Evolutionary conservation across 164 flowering plant genomes (phyloP), one percentile per base, ranked within the genome.

Genomic region (Piper betle): DNA sequence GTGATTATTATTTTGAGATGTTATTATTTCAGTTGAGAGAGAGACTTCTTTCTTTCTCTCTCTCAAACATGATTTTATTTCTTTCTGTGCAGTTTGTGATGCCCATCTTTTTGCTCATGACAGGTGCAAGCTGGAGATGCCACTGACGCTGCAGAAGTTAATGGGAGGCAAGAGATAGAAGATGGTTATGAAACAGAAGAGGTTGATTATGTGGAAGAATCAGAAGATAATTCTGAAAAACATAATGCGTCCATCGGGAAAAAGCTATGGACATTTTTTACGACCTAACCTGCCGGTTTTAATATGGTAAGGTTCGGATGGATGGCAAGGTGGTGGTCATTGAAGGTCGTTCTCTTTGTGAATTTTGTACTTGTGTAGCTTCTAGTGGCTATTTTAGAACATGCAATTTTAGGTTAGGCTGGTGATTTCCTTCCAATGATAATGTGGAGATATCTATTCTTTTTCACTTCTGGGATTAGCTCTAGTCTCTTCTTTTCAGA

Each of bases 181-280:
- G 79, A 64, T 38, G 81, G 68, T 13, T 79, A 79, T 60, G 68
- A 75, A 60, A 59, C 67, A 38, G 59, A 63, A 43, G 59, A 41
- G 17, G 80, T 71, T 37, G 77, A 67, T 5, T 68, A 43, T 50
- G 76, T 8, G 17, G 73, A 67, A 15, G 78, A 75, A 17, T 55
- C 57, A 3, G 71, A 69, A 15, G 67, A 66, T 52, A 56, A 74
- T 4, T 39, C 59, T 1, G 79, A 71, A 37, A 77, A 75, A 58
- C 82, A 79, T 57, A 82, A 81, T 66, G 79, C 41, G 6, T 92
- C 98, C 1, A 61, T 87, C 12, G 74, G 84, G 52, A 86, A 79
- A 77, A 87, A 83, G 81, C 56, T 92, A 0, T 92, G 93, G 93
- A 86, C 60, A 0, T 89, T 92, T 70, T 80, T 92, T 65, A 87